Evolutionary conservation across 345 rosid species (phyloP).

Genomic region (Microcos paniculata): DNA sequence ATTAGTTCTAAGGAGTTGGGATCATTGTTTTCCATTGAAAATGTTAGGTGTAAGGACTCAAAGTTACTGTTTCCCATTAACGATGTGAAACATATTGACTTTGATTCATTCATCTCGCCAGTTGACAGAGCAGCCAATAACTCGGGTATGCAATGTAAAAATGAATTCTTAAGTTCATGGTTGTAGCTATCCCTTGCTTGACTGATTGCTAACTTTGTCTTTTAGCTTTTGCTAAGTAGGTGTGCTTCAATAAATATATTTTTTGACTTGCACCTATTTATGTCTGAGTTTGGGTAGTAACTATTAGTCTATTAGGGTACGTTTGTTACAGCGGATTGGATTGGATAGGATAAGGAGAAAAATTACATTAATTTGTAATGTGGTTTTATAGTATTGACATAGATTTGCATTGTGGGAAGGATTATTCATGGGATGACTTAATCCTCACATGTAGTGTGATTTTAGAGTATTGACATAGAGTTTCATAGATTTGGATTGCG

Average conservation of each 20-base stretch:
- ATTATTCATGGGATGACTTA: too few relatives aligned
- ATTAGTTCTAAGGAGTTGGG: background rate
- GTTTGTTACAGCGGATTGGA: too few relatives aligned
- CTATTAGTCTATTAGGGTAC: too few relatives aligned
- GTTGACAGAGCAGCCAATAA: constrained; percentile 14
- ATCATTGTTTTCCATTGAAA: background rate
- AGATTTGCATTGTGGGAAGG: too few relatives aligned
- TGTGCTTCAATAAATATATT: constrained; percentile 6
- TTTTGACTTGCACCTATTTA: background rate
- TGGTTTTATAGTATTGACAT: too few relatives aligned
- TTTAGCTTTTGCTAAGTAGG: background rate
- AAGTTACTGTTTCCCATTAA: background rate
- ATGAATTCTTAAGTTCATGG: background rate
- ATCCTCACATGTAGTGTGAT: too few relatives aligned
- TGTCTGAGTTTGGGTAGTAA: background rate
- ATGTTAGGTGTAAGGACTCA: background rate
- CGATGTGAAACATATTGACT: background rate
- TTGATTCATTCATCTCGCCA: constrained; percentile 17
- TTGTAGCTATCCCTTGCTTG: background rate
- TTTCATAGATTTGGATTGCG: too few relatives aligned
- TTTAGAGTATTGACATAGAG: too few relatives aligned
- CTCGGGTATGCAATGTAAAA: constrained; percentile 24
- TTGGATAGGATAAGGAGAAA: too few relatives aligned
- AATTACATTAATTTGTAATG: too few relatives aligned
- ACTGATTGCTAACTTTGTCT: background rate